Conservation (phyloP, 163 green algal genomes). For the Chloromonas sp. region DNA sequence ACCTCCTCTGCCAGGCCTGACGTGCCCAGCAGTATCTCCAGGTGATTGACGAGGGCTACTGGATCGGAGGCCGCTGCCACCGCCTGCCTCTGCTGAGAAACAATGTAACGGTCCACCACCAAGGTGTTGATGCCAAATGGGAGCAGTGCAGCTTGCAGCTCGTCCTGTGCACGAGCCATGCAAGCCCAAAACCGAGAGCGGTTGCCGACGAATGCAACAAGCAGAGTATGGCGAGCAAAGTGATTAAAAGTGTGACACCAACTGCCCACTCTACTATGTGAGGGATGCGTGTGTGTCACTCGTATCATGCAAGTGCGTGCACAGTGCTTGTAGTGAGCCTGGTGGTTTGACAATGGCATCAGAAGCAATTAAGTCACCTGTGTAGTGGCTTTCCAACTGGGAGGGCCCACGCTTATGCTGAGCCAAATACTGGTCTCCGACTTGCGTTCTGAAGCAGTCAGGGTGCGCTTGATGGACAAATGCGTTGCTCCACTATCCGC, state of each 20-base stretch:
- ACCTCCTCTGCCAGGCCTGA: constrained; percentile 16
- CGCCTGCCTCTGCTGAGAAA: constrained; percentile 49
- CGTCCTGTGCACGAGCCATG: constrained; percentile 16
- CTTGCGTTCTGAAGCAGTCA: no score
- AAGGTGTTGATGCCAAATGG: constrained; percentile 40
- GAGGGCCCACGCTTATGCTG: no score
- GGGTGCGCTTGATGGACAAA: no score
- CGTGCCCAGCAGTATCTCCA: constrained; percentile 30
- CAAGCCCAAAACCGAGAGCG: not conserved
- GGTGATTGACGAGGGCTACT: constrained; percentile 19
- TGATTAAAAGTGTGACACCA: no score
- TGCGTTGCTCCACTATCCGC: not conserved
- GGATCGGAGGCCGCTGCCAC: constrained; percentile 27
- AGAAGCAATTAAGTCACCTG: no score
- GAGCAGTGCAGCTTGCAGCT: constrained; percentile 33
- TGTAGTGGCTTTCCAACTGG: no score
- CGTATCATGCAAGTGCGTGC: not conserved
- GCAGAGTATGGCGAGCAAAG: no score
- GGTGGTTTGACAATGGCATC: no score
- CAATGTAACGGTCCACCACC: constrained; percentile 48
- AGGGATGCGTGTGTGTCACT: not conserved
- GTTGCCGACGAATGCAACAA: not conserved
- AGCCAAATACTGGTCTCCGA: no score
- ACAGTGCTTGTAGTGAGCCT: no score
- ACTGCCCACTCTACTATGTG: not conserved